Evolutionary conservation across 164 flowering plant species (phyloP).

Genomic region (Macadamia integrifolia): DNA sequence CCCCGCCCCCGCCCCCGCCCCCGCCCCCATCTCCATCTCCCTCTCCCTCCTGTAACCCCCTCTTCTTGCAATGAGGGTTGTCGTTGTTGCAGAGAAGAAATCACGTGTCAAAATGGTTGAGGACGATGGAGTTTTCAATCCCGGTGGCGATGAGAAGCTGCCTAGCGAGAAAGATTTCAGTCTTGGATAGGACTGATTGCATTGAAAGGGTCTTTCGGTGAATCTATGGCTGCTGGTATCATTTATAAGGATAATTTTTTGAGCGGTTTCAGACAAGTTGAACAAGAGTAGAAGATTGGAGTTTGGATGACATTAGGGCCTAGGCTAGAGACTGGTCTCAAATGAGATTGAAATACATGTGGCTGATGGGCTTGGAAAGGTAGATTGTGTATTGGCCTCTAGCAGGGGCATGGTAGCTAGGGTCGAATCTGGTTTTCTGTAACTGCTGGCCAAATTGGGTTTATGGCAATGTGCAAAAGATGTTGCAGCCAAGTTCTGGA

Average conservation of each 20-base stretch:
- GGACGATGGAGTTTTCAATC: no score
- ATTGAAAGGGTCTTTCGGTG: not conserved
- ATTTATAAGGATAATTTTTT: constrained; percentile 50
- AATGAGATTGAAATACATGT: constrained; percentile 33
- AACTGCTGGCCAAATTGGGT: constrained; percentile 18
- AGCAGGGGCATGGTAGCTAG: constrained; percentile 58
- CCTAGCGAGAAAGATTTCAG: no score
- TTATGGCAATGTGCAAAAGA: constrained; percentile 41
- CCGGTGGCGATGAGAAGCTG: no score
- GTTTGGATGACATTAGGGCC: constrained; percentile 52
- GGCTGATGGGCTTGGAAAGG: constrained; percentile 74
- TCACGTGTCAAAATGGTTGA: no score
- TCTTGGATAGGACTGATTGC: no score
- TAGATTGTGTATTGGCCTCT: constrained; percentile 35
- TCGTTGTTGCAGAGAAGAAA: no score
- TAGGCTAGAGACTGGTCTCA: constrained; percentile 54
- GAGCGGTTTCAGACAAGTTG: constrained; percentile 38
- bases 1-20: no score
- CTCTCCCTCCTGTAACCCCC: no score
- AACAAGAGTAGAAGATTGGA: constrained; percentile 22
- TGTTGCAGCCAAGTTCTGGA: constrained; percentile 84
- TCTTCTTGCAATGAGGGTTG: no score
- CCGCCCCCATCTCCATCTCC: no score
- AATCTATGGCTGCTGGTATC: constrained; percentile 25
- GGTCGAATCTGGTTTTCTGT: constrained; percentile 24